Base-by-base conservation (phyloP, 2,329 filamentous ascomycete species). In the Kalaharituber pfeilii region DNA sequence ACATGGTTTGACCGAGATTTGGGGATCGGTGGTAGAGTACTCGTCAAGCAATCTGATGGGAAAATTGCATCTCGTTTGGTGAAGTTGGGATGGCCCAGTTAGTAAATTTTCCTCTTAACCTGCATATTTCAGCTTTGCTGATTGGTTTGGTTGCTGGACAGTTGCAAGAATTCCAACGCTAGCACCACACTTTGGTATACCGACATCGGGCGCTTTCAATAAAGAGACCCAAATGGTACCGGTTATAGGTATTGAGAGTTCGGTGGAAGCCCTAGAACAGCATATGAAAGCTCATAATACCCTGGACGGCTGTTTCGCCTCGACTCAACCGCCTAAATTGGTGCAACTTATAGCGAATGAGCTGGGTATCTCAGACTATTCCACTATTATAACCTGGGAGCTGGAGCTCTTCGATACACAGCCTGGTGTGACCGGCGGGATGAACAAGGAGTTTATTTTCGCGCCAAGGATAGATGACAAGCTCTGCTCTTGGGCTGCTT, bases 1-100 rank as follows among this genome's bases (percentile, higher is more conserved):
- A 96, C 91, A 1, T 96, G 91, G 91, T 96, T 88, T 89, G 91
- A 96, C 68, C 79, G 91, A 33, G 91, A 98, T 68, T 75, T 98
- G 51, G 82, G 84, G 60, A 84, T 96, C 63, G 91, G 87, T 60
- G 91, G 91, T 36, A 76, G 87, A 45, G 89, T 96, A 3, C 74
- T 96, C 50, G 81, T 96, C 47, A 84, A 81, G 59, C 81, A 94
- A 62, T 67, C 74, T 3, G 70, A 73, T 49, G 82, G 82, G 61
- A 93, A 89, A 75, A 86, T 93, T 30, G 74, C 76, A 22, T 80
- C 78, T 27, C 85, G 81, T 71, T 75, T 96, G 47, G 88, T 95
- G 58, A 94, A 94, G 72, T 74, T 96, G 51, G 85, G 82, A 67
- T 95, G 88, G 86, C 89, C 91, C 18, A 47, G 42, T 47, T 20